Conservation (phyloP, 169 alveolate species). For the Amoebophrya sp. region DNA sequence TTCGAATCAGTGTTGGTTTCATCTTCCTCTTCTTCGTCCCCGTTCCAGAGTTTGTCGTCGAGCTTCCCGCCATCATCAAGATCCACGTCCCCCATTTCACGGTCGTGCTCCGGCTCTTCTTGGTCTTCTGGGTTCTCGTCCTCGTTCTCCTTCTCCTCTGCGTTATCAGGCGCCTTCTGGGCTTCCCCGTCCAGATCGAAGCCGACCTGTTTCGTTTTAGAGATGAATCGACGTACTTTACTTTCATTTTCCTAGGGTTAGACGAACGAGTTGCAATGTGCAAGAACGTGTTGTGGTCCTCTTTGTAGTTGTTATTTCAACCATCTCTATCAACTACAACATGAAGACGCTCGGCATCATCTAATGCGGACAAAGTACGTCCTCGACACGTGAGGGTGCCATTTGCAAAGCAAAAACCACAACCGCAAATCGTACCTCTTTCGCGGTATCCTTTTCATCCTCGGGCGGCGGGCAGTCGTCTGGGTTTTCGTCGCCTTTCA, state of each 20-base stretch:
- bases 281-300: no score
- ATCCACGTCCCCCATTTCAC: constrained; percentile 15
- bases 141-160: not conserved
- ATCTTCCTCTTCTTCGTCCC: not conserved
- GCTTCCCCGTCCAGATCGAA: not conserved
- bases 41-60: constrained; percentile 5
- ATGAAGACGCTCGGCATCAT: no score
- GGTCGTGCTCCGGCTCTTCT: constrained; percentile 3
- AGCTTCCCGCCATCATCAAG: constrained; percentile 6
- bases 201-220: no score
- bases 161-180: not conserved
- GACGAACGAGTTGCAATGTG: no score
- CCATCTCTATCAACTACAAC: no score
- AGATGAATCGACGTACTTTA: no score
- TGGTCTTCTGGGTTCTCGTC: not conserved
- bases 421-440: not conserved
- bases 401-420: no score
- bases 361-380: no score
- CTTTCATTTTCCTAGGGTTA: no score
- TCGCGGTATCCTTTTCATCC: not conserved
- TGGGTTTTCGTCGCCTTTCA: not conserved
- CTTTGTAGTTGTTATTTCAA: no score
- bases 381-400: no score
- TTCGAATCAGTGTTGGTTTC: not conserved
- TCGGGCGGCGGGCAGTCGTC: not conserved